These are phyloP conservation scores for Stachybotrys echinatus DNA, from an alignment of 2,329 filamentous ascomycete species.

Conservation along the genomic window DNA sequence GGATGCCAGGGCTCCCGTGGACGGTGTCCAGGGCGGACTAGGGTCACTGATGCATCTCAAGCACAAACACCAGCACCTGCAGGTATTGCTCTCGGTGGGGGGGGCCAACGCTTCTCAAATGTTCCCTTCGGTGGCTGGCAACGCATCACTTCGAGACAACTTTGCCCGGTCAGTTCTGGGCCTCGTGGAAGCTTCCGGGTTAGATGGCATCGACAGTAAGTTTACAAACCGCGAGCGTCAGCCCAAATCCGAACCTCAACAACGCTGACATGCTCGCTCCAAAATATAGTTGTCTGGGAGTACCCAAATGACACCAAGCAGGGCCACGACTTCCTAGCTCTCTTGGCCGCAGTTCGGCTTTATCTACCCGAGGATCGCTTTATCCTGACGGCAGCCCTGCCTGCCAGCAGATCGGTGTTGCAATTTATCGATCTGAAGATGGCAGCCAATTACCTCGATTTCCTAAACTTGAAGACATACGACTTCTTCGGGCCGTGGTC, in stretches of 20 bases:
- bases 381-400: slow-evolving; percentile 66
- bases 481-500: slow-evolving; percentile 74
- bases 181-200: slow-evolving; percentile 64
- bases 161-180: slow-evolving; percentile 64
- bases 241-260: not conserved
- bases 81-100: slow-evolving; percentile 73
- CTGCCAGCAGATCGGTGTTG: slow-evolving; percentile 60
- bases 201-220: slow-evolving; percentile 62
- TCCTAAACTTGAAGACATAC: slow-evolving; percentile 75
- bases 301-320: slow-evolving; percentile 63
- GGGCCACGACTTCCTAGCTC: slow-evolving; percentile 63
- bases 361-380: slow-evolving; percentile 65
- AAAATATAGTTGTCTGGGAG: slow-evolving; percentile 69
- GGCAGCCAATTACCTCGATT: slow-evolving; percentile 63
- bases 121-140: slow-evolving; percentile 63
- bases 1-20: slow-evolving; percentile 66
- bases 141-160: slow-evolving; percentile 54
- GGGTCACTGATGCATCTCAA: slow-evolving; percentile 71
- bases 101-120: slow-evolving; percentile 60
- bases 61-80: slow-evolving; percentile 62
- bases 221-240: slow-evolving; percentile 4
- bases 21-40: slow-evolving; percentile 65
- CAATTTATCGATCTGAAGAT: slow-evolving; percentile 62
- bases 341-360: slow-evolving; percentile 61
- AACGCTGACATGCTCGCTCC: not conserved